Conservation (phyloP, 2,329 filamentous ascomycete genomes). For the Elsinoe ampelina region DNA sequence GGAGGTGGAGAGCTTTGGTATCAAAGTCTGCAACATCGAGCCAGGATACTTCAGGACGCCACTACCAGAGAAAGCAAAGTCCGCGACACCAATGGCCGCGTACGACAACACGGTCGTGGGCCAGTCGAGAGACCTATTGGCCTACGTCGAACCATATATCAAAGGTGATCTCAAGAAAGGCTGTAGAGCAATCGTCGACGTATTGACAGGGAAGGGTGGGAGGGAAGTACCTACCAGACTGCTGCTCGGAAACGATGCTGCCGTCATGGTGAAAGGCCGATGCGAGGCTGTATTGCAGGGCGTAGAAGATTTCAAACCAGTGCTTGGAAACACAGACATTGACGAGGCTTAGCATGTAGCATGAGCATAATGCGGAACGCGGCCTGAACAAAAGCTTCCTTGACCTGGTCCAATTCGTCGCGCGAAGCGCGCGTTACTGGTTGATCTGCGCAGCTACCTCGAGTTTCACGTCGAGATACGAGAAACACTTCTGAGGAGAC, state of each 20-base stretch:
- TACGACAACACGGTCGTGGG: constrained; percentile 31
- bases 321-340: constrained; percentile 24
- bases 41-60: constrained; percentile 47
- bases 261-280: constrained; percentile 32
- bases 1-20: constrained; percentile 36
- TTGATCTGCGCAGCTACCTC: neutral
- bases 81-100: constrained; percentile 16
- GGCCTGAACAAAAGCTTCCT: too few species aligned
- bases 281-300: constrained; percentile 35
- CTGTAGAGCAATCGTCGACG: constrained; percentile 44
- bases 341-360: neutral
- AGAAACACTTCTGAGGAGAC: neutral
- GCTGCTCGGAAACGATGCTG: constrained; percentile 44
- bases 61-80: constrained; percentile 32
- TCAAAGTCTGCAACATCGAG: constrained; percentile 39
- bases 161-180: constrained; percentile 49
- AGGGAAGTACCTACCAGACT: constrained; percentile 45
- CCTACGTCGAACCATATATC: constrained; percentile 39
- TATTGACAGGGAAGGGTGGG: constrained; percentile 42
- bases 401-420: neutral
- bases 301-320: constrained; percentile 43
- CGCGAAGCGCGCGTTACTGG: neutral
- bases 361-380: neutral
- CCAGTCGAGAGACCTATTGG: constrained; percentile 26
- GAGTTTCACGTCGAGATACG: neutral